Conservation (phyloP, 257 asterid species). For the Hygrophila difformis region DNA sequence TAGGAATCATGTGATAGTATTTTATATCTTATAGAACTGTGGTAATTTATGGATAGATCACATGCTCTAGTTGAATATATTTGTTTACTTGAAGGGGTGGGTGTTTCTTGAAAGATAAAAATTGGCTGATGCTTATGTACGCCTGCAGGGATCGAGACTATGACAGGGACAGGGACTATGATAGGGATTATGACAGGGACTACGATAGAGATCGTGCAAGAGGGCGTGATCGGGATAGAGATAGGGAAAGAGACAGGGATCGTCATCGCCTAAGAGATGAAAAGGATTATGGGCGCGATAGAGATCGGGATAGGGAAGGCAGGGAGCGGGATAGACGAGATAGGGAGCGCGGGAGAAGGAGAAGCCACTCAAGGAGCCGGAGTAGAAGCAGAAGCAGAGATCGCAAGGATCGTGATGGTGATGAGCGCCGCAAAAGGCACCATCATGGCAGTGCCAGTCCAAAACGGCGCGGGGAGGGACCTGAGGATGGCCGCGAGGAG, state of each 20-base stretch:
- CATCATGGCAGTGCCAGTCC: slow-evolving; percentile 68
- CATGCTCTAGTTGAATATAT: too few relatives aligned
- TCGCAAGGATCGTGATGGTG: slow-evolving; percentile 56
- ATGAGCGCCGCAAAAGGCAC: slow-evolving; percentile 47
- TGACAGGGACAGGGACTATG: slow-evolving; percentile 29
- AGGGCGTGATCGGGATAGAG: slow-evolving; percentile 45
- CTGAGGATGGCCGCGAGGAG: slow-evolving; percentile 35
- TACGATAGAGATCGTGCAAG: slow-evolving; percentile 42
- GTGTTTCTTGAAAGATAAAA: too few relatives aligned
- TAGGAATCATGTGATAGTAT: too few relatives aligned
- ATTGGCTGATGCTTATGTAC: too few relatives aligned
- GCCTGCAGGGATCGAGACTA: slow-evolving; percentile 67
- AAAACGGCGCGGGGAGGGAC: slow-evolving; percentile 42
- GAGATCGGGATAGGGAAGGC: slow-evolving; percentile 64
- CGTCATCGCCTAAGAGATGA: slow-evolving; percentile 67
- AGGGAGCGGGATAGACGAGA: slow-evolving; percentile 6
- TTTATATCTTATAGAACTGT: too few relatives aligned
- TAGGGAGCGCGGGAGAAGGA: slow-evolving; percentile 57
- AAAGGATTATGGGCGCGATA: slow-evolving; percentile 64
- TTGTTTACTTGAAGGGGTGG: too few relatives aligned
- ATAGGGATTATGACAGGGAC: slow-evolving; percentile 36
- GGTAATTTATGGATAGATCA: too few relatives aligned
- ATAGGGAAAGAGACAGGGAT: slow-evolving; percentile 44
- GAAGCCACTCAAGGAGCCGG: slow-evolving; percentile 77
- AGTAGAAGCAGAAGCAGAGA: slow-evolving; percentile 42